Conservation (phyloP, 345 rosid species). For the Populus pruinosa region DNA sequence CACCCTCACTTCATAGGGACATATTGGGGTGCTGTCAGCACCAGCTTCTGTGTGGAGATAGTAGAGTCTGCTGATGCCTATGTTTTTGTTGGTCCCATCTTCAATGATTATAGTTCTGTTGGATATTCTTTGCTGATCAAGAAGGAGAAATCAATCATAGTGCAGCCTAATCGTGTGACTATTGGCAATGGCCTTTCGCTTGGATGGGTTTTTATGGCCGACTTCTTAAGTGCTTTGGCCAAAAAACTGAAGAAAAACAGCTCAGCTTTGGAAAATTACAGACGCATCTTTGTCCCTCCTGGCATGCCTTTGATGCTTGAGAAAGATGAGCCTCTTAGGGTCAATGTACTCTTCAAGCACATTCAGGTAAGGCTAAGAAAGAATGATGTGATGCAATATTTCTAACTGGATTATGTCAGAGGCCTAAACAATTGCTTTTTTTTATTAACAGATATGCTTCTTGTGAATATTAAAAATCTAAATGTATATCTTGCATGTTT, state of each 20-base stretch:
- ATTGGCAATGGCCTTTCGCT: slow-evolving; percentile 67
- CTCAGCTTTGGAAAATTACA: slow-evolving; percentile 59
- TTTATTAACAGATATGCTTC: neutral
- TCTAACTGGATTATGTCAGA: neutral
- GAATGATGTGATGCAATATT: neutral
- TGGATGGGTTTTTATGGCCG: slow-evolving; percentile 77
- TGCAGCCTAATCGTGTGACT: slow-evolving; percentile 64
- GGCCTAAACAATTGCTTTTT: neutral
- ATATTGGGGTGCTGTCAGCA: slow-evolving; percentile 77
- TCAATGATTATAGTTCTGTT: slow-evolving; percentile 72
- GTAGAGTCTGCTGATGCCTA: slow-evolving; percentile 83
- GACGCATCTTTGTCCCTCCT: slow-evolving; percentile 54
- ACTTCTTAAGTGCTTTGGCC: slow-evolving; percentile 55
- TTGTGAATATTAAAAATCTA: neutral
- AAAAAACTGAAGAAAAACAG: slow-evolving; percentile 59
- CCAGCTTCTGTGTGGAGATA: slow-evolving; percentile 59
- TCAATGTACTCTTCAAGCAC: slow-evolving; percentile 66
- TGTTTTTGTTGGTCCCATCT: slow-evolving; percentile 65
- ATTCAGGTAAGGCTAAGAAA: slow-evolving; percentile 49
- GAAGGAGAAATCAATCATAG: slow-evolving; percentile 57
- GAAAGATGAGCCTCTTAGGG: slow-evolving; percentile 58
- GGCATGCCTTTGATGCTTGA: slow-evolving; percentile 49
- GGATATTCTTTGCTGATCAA: slow-evolving; percentile 67
- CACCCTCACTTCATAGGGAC: slow-evolving; percentile 70
- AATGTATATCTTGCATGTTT: neutral